A percentile compares a stretch with the other conserved stretches of the same genome.
phyloP scores from a whole-genome alignment of 352 stramenopile genomes.

The Bremia lactucae region DNA sequence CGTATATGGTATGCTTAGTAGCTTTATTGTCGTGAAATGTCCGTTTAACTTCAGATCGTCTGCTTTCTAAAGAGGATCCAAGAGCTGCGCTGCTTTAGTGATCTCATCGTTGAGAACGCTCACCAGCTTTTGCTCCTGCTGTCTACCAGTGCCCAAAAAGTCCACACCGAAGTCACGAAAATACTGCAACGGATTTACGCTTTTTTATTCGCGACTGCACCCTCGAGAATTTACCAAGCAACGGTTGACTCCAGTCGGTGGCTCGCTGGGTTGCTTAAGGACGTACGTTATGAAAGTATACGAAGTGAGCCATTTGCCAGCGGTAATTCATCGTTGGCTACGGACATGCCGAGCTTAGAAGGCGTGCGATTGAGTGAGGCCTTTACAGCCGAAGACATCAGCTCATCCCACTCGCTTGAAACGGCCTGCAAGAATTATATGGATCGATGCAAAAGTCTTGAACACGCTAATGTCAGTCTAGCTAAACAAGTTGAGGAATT shows the following conservation, averaged over 20 bases:
- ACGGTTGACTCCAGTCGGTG: conserved; percentile 27
- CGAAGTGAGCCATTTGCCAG: conserved; percentile 9
- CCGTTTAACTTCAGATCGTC: not conserved
- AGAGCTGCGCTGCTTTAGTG: conserved; percentile 7
- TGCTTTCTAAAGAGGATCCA: conserved; percentile 9
- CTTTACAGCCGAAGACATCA: conserved; percentile 5
- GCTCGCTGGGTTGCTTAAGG: conserved; percentile 17
- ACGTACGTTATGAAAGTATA: conserved; percentile 13
- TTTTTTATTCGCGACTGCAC: conserved; percentile 11
- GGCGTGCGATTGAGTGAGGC: conserved; percentile 1
- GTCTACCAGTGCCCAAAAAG: conserved; percentile 3
- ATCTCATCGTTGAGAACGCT: conserved; percentile 16
- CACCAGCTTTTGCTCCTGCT: conserved; percentile 11
- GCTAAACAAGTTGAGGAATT: conserved; percentile 6
- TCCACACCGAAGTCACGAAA: conserved; percentile 1
- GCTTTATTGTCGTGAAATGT: not conserved
- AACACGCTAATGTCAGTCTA: conserved; percentile 9
- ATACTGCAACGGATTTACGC: conserved; percentile 10
- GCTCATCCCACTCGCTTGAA: conserved; percentile 16
- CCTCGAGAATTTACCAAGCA: conserved; percentile 2
- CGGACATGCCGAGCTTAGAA: conserved; percentile 12
- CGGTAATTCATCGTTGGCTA: conserved; percentile 8
- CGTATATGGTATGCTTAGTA: conserved; percentile 14
- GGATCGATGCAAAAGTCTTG: conserved; percentile 11
- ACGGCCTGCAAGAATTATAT: conserved; percentile 21